Conservation (phyloP, 2,329 filamentous ascomycete species). For the Zasmidium cellare region DNA sequence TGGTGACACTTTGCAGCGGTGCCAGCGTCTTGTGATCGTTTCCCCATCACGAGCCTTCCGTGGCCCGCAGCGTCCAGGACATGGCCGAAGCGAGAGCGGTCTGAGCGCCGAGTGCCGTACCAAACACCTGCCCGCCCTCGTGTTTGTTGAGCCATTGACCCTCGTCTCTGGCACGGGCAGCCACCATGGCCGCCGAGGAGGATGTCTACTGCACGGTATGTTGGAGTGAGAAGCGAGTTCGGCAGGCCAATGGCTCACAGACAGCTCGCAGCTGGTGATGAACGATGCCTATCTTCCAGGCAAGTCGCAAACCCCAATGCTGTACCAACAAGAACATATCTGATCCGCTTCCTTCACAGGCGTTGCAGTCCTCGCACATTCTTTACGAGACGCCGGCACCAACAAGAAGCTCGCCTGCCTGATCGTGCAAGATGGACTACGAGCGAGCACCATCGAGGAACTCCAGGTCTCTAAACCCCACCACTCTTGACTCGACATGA, state of each 20-base stretch:
- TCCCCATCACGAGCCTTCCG: no score
- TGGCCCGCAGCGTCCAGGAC: no score
- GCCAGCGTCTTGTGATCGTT: no score
- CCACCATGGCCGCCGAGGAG: conserved; percentile 40
- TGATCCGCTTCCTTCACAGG: conserved; percentile 55
- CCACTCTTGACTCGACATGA: conserved; percentile 1
- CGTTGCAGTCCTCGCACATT: conserved; percentile 90
- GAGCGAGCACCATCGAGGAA: conserved; percentile 71
- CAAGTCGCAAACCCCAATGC: conserved; percentile 41
- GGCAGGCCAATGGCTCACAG: not conserved
- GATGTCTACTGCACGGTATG: conserved; percentile 68
- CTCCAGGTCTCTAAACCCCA: conserved; percentile 61
- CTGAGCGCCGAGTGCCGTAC: no score
- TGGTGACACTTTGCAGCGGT: no score
- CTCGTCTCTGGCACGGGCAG: not conserved
- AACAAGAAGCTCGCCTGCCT: conserved; percentile 82
- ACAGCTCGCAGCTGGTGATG: conserved; percentile 70
- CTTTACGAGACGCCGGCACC: conserved; percentile 85
- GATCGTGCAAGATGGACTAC: conserved; percentile 77
- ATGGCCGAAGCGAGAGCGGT: no score
- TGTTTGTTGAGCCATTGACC: not conserved
- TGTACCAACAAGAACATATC: conserved; percentile 7
- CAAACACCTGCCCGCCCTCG: not conserved
- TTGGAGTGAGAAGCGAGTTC: conserved; percentile 10
- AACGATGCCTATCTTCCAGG: conserved; percentile 92